Base-by-base conservation (phyloP, 2,329 filamentous ascomycete genomes). In the Drechslerella coelobrocha region DNA sequence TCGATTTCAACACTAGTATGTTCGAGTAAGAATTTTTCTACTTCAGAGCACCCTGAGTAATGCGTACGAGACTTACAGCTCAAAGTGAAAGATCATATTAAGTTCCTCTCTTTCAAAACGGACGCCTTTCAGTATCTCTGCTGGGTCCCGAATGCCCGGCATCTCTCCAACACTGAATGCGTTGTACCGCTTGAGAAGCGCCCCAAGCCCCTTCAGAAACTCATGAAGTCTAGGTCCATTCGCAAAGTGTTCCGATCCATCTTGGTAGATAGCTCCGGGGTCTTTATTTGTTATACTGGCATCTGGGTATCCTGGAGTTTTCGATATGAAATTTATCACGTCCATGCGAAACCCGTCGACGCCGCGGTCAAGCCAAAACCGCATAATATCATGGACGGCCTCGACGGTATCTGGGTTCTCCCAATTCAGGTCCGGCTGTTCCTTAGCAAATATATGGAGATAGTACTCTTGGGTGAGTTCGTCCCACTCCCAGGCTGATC, bases 341-440 rank as follows among this genome's bases (percentile, higher is more conserved):
- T 91, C 88, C 78, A 90, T 84, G n/a, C 88, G 83, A 80, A 90
- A 91, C 2, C 88, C 88, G 50, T 88, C 85, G 0, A 89, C 86
- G 1, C 89, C 90, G 29, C 85, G 84, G 52, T 89, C 81, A 0
- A 94, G 83, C 91, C 91, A 94, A 77, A 92, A 94, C 27, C 84
- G 83, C 84, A 92, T 89, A 3, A 88, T 83, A 31, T 88, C 82
- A 77, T 91, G 89, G 5, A 92, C 86, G 1, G 89, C 90, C 48
- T 84, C 80, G 14, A 89, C 84, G 0, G 89, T 85, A 8, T 84
- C 85, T 0, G 82, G 82, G 63, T 88, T 89, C 76, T 92, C 89
- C 89, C 90, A 94, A 79, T 94, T 94, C n/a, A 94, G 82, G 75
- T 94, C 91, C 0, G 91, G 90, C 77, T 93, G 90, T 73, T 90